Percentiles rank a stretch among this genome's conserved stretches.
Conservation (phyloP, 139 green algal genomes). For the Micromonas pusilla region DNA sequence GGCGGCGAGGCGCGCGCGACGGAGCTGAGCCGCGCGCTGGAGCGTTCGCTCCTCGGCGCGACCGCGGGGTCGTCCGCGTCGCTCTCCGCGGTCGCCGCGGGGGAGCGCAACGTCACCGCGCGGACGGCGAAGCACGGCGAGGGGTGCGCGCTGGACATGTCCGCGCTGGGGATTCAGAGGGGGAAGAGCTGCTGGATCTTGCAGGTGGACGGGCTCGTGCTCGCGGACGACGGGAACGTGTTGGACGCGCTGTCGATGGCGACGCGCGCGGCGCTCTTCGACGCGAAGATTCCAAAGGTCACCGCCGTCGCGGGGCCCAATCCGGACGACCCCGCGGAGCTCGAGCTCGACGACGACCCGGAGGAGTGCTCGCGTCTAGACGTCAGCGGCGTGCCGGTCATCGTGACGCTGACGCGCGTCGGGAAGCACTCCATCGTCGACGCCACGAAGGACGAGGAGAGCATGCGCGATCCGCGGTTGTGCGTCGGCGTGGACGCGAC, state of each 20-base stretch:
- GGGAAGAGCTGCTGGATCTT: conserved; percentile 74
- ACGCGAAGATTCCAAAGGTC: conserved; percentile 28
- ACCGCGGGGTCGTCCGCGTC: not conserved
- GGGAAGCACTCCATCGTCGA: too few species aligned
- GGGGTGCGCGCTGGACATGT: conserved; percentile 44
- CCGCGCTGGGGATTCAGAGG: conserved; percentile 53
- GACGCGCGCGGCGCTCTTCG: conserved; percentile 50
- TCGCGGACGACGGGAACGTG: conserved; percentile 68
- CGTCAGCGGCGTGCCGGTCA: conserved; percentile 23
- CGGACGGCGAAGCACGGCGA: not conserved
- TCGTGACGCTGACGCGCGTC: not conserved
- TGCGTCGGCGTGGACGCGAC: not conserved
- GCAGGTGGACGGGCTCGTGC: conserved; percentile 64
- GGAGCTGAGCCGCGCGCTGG: conserved; percentile 45
- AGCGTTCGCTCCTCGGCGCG: conserved; percentile 37
- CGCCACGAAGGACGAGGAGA: too few species aligned
- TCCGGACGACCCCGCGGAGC: conserved; percentile 43
- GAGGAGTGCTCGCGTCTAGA: conserved; percentile 42
- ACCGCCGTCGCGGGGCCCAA: conserved; percentile 51
- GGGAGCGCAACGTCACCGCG: conserved; percentile 18
- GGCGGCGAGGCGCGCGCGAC: conserved; percentile 49
- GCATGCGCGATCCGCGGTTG: too few species aligned
- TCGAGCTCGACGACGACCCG: conserved; percentile 64
- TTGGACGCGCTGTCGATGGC: conserved; percentile 64
- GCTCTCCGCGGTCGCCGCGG: not conserved